Base-by-base conservation (phyloP, 164 flowering plant genomes). In the Cinnamomum micranthum region DNA sequence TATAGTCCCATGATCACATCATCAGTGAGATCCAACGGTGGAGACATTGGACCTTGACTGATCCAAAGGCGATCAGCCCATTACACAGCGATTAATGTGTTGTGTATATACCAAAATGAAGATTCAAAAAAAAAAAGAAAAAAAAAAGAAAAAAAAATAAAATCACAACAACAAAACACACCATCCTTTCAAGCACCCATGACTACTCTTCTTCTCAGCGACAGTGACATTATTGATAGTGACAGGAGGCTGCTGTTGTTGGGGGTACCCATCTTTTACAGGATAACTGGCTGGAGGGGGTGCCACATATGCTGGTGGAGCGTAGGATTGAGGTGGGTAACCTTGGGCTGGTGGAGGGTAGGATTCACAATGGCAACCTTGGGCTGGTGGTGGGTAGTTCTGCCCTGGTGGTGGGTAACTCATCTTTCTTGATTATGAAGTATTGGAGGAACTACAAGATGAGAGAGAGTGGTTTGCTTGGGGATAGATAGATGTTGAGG, bases 161-260 rank as follows among this genome's bases (percentile, higher is more conserved):
- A 33, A 33, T 33, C 41, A 33, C 41, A 7, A 20, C 41, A 7
- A 20, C 13, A 64, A 22, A 22, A 69, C 77, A n/a, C 41, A 75
- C 77, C 77, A 75, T 75, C 73, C 77, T 70, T 70, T 75, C 69
- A 62, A 71, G 63, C 70, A 71, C 4, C 73, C 27, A 25, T 25
- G 27, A 25, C 1, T 25, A 25, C 1, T 25, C 27, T 25, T 25
- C 27, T 25, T 25, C 1, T 25, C 1, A 25, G 27, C 2, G 27
- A 25, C 27, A 25, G 27, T 25, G 2, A 25, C 27, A 25, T 25
- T 25, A 25, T 25, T 25, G 27, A 25, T 1, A 25, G 27, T 25
- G 27, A 1, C 70, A 13, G 69, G 20, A 66, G 50, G 41, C 15
- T 27, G 35, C 14, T 66, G 35, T 6, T 33, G 41, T 15, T 66